Conservation (phyloP, 2,329 filamentous ascomycete species). For the Alternaria incomplexa region DNA sequence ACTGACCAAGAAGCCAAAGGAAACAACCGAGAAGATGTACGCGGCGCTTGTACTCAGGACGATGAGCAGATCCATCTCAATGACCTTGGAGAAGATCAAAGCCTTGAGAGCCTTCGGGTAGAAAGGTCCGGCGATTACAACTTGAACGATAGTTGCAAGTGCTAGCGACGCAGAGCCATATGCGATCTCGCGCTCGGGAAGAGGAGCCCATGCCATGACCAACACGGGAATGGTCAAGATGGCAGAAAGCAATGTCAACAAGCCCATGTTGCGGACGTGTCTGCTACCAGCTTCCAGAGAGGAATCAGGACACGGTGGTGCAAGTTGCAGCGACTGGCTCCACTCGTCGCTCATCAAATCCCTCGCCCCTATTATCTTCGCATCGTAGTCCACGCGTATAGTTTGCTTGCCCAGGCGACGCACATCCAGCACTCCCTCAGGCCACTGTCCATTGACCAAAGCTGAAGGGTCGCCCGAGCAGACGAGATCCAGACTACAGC, state of each 20-base stretch:
- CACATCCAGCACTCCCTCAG: slow-evolving; percentile 28
- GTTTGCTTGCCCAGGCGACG: slow-evolving; percentile 21
- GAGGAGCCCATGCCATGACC: slow-evolving; percentile 71
- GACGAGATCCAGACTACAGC: slow-evolving; percentile 31
- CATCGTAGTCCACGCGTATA: slow-evolving; percentile 55
- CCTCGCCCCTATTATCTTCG: slow-evolving; percentile 57
- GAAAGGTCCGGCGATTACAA: slow-evolving; percentile 68
- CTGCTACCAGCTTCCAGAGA: slow-evolving; percentile 58
- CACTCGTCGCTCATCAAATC: slow-evolving; percentile 51
- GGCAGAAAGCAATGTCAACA: slow-evolving; percentile 43
- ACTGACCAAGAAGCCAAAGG: slow-evolving; percentile 51
- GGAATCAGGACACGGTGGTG: slow-evolving; percentile 54
- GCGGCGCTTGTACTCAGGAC: slow-evolving; percentile 5
- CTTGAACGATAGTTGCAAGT: slow-evolving; percentile 71
- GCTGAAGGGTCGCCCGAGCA: slow-evolving; percentile 11
- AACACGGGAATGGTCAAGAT: slow-evolving; percentile 56
- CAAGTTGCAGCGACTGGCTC: slow-evolving; percentile 47
- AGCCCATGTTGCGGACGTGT: slow-evolving; percentile 61
- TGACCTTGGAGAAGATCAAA: slow-evolving; percentile 63
- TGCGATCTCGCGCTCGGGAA: slow-evolving; percentile 54
- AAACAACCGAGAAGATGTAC: slow-evolving; percentile 45
- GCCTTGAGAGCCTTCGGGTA: slow-evolving; percentile 69
- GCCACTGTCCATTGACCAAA: slow-evolving; percentile 27
- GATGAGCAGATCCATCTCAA: slow-evolving; percentile 68
- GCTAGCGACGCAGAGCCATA: slow-evolving; percentile 64